Percentiles rank a stretch among this genome's conserved stretches.
Conservation (phyloP, 176 grass and related monocot genomes). For the Pontederia paniculata region DNA sequence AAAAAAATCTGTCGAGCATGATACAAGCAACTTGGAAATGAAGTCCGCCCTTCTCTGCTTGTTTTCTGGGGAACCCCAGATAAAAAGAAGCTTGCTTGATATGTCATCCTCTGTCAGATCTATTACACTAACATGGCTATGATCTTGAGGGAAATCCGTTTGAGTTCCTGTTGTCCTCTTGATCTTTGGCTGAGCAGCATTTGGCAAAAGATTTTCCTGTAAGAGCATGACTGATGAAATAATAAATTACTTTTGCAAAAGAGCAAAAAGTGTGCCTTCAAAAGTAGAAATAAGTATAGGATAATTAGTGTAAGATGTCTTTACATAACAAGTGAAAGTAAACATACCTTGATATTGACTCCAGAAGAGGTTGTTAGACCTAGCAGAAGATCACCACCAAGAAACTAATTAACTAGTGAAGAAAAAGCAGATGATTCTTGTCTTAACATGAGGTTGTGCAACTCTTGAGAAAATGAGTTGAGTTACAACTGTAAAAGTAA, state of each 20-base stretch:
- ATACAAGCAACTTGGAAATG: constrained; percentile 45
- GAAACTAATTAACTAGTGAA: background rate
- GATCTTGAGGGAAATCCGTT: constrained; percentile 33
- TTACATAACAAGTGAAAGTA: background rate
- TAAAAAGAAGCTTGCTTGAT: constrained; percentile 38
- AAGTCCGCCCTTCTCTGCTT: constrained; percentile 25
- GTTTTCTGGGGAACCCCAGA: constrained; percentile 41
- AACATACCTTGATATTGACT: constrained; percentile 34
- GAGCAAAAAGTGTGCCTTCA: background rate
- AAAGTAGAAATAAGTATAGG: background rate
- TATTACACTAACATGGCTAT: constrained; percentile 18
- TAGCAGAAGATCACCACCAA: constrained; percentile 8
- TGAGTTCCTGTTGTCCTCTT: constrained; percentile 34
- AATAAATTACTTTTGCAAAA: background rate
- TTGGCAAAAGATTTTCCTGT: background rate
- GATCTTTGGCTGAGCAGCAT: constrained; percentile 9
- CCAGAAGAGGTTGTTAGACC: constrained; percentile 29
- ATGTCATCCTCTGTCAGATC: constrained; percentile 30
- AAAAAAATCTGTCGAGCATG: constrained; percentile 71
- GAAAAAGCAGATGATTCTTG: background rate
- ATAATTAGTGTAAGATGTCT: background rate
- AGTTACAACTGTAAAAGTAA: no score
- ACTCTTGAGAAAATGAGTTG: no score
- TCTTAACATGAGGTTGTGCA: no score
- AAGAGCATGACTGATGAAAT: background rate